Evolutionary conservation across 2,329 filamentous ascomycete species (phyloP).

Genomic region (Arthroderma sp.): DNA sequence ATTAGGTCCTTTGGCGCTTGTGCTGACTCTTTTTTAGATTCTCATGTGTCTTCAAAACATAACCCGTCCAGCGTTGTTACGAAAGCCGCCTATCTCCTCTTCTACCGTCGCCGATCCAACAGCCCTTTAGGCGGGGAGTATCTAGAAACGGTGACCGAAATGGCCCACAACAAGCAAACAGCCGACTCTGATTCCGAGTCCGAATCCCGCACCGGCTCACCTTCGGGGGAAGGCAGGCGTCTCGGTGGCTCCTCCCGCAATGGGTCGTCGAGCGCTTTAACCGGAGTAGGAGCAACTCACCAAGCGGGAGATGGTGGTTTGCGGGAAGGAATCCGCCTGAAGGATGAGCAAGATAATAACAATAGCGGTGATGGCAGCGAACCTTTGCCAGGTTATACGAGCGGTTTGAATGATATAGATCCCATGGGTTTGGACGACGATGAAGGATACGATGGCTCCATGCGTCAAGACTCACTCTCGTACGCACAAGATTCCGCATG

Average conservation of each 20-base stretch:
- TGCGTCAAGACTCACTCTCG: constrained; percentile 7
- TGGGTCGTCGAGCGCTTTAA: constrained; percentile 85
- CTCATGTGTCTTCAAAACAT: constrained; percentile 50
- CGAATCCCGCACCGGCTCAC: constrained; percentile 33
- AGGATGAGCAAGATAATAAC: constrained; percentile 18
- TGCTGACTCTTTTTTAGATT: constrained; percentile 49
- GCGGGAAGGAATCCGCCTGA: constrained; percentile 27
- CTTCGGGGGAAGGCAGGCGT: constrained; percentile 72
- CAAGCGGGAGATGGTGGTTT: constrained; percentile 50
- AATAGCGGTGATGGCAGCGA: constrained; percentile 12
- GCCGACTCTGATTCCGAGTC: constrained; percentile 34
- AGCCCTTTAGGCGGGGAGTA: constrained; percentile 64
- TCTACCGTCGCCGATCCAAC: constrained; percentile 78
- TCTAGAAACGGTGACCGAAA: constrained; percentile 57
- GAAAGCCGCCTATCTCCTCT: constrained; percentile 75
- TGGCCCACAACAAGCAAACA: constrained; percentile 42
- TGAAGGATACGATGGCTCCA: constrained; percentile 12
- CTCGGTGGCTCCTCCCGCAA: constrained; percentile 75
- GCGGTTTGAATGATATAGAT: constrained; percentile 15
- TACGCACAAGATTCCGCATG: constrained; percentile 18
- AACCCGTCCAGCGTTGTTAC: constrained; percentile 55
- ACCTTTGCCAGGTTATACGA: constrained; percentile 14
- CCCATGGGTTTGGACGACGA: constrained; percentile 24
- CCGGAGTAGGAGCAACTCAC: constrained; percentile 63
- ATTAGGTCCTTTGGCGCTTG: neutral